phyloP scores from a whole-genome alignment of 495 filamentous ascomycete species.

The Acidomyces sp. region DNA sequence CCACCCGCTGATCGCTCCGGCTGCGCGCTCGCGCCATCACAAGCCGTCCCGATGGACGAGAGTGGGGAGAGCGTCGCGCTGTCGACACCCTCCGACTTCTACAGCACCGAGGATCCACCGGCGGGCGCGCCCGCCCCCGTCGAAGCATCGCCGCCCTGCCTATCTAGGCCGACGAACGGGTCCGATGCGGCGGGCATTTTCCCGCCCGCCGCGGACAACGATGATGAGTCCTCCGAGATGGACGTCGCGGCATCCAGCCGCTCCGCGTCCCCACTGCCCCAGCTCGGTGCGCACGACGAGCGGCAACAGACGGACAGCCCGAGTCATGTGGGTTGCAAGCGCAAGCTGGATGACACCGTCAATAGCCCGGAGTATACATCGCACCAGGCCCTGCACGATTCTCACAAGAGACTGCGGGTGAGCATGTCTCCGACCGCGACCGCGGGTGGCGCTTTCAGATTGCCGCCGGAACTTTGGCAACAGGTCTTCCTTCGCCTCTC shows the following conservation, averaged over 20 bases:
- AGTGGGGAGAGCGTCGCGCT: too few species aligned
- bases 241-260: conserved; percentile 6
- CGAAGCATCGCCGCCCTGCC: too few species aligned
- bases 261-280: not conserved
- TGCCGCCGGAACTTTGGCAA: conserved; percentile 27
- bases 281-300: not conserved
- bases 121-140: too few species aligned
- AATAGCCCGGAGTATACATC: not conserved
- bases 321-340: conserved; percentile 3
- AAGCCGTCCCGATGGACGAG: too few species aligned
- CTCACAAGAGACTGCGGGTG: not conserved
- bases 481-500: conserved; percentile 26
- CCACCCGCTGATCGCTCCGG: too few species aligned
- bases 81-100: not conserved
- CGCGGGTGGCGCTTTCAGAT: too few species aligned
- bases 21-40: too few species aligned
- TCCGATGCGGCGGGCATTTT: too few species aligned
- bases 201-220: not conserved
- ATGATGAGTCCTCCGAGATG: conserved; percentile 2
- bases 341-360: conserved; percentile 1
- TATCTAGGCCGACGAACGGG: too few species aligned
- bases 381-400: not conserved
- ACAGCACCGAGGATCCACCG: too few species aligned
- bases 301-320: too few species aligned
- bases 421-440: too few species aligned